phyloP scores from a whole-genome alignment of 176 grass and related monocot species.

The Juncus inflexus region DNA sequence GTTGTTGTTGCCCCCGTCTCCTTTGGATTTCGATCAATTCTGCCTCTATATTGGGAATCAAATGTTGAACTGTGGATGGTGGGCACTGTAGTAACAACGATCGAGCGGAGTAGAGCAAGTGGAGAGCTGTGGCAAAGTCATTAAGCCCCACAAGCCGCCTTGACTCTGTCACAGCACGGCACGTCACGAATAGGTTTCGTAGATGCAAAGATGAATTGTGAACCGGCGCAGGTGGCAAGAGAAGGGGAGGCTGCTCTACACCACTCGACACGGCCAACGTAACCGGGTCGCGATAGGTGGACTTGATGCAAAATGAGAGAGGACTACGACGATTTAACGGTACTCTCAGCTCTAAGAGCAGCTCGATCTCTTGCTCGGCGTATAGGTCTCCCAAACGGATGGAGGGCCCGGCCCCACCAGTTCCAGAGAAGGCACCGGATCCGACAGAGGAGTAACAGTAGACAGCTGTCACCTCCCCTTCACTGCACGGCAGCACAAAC shows the following conservation, averaged over 20 bases:
- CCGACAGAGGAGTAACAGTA: constrained; percentile 48
- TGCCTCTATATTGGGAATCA: constrained; percentile 51
- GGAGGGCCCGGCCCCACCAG: constrained; percentile 14
- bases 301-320: constrained; percentile 47
- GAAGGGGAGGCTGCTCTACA: constrained; percentile 41
- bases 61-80: constrained; percentile 49
- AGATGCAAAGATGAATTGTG: constrained; percentile 37
- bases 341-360: constrained; percentile 82
- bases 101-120: constrained; percentile 74
- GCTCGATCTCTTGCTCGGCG: constrained; percentile 81
- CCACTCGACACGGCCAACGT: constrained; percentile 40
- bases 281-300: constrained; percentile 63
- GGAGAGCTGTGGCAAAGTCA: constrained; percentile 65
- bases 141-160: constrained; percentile 63
- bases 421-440: constrained; percentile 22
- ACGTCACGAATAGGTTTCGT: constrained; percentile 81
- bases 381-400: constrained; percentile 73
- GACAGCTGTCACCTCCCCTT: constrained; percentile 68
- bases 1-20: constrained; percentile 35
- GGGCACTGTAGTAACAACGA: constrained; percentile 53
- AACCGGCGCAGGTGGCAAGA: constrained; percentile 32
- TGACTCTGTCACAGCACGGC: constrained; percentile 69
- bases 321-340: constrained; percentile 26
- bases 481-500: constrained; percentile 43
- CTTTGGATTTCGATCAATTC: constrained; percentile 71